A percentile compares a stretch with the other conserved stretches of the same genome.
phyloP scores from a whole-genome alignment of 192 early-diverging fungal genomes.

The Paraglomus occultum region DNA sequence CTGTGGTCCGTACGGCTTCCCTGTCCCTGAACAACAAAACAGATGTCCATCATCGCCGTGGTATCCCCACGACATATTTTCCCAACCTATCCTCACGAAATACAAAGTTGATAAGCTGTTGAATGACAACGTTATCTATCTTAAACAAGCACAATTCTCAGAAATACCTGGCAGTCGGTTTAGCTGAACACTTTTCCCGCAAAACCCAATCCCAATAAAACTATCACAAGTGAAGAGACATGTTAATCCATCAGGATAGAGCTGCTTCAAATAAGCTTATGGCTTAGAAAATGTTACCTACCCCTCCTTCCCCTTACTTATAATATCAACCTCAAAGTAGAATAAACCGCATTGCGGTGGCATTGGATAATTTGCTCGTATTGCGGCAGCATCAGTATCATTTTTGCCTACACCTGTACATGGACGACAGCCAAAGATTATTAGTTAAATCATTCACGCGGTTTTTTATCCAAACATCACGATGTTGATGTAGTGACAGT shows the following conservation, averaged over 20 bases:
- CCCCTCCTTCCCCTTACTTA: conserved; percentile 85
- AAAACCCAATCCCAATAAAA: conserved; percentile 89
- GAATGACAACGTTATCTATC: background rate
- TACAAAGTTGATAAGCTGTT: background rate
- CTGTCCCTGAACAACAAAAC: conserved; percentile 74
- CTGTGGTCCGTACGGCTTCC: conserved; percentile 79
- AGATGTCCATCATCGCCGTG: conserved; percentile 94
- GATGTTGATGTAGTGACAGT: conserved; percentile 7
- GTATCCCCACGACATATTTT: conserved; percentile 90
- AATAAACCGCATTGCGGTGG: conserved; percentile 84
- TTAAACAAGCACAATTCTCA: too few relatives aligned
- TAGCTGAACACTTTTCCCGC: conserved; percentile 47
- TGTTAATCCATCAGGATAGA: too few relatives aligned
- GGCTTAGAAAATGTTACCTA: conserved; percentile 33
- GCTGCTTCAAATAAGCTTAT: background rate
- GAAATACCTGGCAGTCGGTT: conserved; percentile 78
- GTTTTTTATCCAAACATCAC: conserved; percentile 25
- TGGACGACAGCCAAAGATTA: conserved; percentile 27
- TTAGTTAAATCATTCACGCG: conserved; percentile 4
- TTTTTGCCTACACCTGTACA: conserved; percentile 59
- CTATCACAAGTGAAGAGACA: conserved; percentile 38
- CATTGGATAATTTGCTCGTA: conserved; percentile 78
- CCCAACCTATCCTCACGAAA: conserved; percentile 69
- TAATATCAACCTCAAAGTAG: conserved; percentile 87
- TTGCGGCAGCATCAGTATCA: conserved; percentile 81